phyloP scores from a whole-genome alignment of 1,284 basidiomycete species.

The Naganishia liquefaciens region DNA sequence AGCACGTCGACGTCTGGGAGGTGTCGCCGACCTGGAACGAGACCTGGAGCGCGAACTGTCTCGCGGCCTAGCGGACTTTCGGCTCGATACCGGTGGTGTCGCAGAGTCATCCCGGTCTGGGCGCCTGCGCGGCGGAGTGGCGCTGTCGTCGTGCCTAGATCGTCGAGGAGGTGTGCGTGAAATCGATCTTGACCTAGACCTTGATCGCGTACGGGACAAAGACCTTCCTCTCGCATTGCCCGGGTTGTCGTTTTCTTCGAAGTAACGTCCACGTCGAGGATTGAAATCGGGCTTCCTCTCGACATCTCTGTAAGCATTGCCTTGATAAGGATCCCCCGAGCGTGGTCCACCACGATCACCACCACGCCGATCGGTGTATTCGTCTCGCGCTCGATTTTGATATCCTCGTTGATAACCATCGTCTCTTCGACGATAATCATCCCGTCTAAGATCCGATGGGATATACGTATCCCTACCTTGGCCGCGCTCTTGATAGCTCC shows the following conservation, averaged over 20 bases:
- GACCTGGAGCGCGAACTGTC: conserved; percentile 20
- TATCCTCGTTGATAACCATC: conserved; percentile 35
- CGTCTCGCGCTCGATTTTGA: conserved; percentile 30
- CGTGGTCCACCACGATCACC: conserved; percentile 39
- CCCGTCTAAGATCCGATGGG: conserved; percentile 38
- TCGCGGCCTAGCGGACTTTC: conserved; percentile 2
- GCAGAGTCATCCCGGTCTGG: conserved; percentile 2
- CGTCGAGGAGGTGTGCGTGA: conserved; percentile 25
- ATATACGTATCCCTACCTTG: conserved; percentile 20
- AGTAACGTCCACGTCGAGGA: conserved; percentile 50
- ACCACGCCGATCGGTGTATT: conserved; percentile 54
- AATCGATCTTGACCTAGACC: conserved; percentile 20
- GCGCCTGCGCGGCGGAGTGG: conserved; percentile 7
- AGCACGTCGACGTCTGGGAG: conserved; percentile 6
- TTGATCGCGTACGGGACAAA: conserved; percentile 27
- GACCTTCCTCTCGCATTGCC: conserved; percentile 37
- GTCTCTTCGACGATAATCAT: conserved; percentile 46
- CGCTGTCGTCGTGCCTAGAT: conserved; percentile 14
- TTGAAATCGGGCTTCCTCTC: conserved; percentile 17
- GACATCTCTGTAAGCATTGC: conserved; percentile 14
- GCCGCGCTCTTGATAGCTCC: conserved; percentile 55
- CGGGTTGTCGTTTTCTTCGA: conserved; percentile 41
- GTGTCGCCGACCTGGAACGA: background rate
- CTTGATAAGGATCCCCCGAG: conserved; percentile 15
- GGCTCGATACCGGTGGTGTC: background rate